Evolutionary conservation across 2,329 filamentous ascomycete species (phyloP).

Genomic region (Apiospora koreana): DNA sequence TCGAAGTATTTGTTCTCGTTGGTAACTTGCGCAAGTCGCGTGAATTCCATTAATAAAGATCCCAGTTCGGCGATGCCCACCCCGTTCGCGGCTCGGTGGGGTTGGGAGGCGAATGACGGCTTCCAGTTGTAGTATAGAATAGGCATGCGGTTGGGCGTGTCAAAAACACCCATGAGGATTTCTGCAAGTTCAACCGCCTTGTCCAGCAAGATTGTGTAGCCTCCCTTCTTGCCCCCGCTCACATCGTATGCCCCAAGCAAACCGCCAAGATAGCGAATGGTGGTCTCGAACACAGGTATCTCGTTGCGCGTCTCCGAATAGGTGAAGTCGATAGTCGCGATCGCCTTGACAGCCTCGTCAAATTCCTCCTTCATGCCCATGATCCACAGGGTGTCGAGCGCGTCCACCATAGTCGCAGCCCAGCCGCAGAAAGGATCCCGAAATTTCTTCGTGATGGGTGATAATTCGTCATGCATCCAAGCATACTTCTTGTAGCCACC

Average conservation of each 20-base stretch:
- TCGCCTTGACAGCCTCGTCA: slow-evolving; percentile 59
- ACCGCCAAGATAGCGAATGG: slow-evolving; percentile 88
- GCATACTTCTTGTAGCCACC: slow-evolving; percentile 76
- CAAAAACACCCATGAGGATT: slow-evolving; percentile 71
- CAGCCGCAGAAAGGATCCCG: slow-evolving; percentile 84
- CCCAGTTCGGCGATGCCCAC: slow-evolving; percentile 70
- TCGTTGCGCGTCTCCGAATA: slow-evolving; percentile 59
- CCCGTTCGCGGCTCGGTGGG: slow-evolving; percentile 59
- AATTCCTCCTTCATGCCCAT: slow-evolving; percentile 71
- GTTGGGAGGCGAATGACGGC: slow-evolving; percentile 62
- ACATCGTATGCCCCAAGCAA: slow-evolving; percentile 86
- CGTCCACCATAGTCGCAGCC: slow-evolving; percentile 68
- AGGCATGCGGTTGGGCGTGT: slow-evolving; percentile 93
- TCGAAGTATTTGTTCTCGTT: slow-evolving; percentile 84
- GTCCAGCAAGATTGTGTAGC: slow-evolving; percentile 65
- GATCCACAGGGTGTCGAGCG: slow-evolving; percentile 72
- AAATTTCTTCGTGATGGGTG: slow-evolving; percentile 66
- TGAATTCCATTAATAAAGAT: slow-evolving; percentile 85
- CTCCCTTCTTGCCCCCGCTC: slow-evolving; percentile 58
- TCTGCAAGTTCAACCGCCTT: slow-evolving; percentile 75
- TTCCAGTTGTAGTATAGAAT: slow-evolving; percentile 78
- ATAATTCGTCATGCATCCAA: slow-evolving; percentile 85
- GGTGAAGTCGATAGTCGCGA: slow-evolving; percentile 75
- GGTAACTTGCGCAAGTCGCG: slow-evolving; percentile 82
- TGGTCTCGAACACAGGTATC: slow-evolving; percentile 92